Base-by-base conservation (phyloP, 2,329 filamentous ascomycete species). In the Penicillium sp. region DNA sequence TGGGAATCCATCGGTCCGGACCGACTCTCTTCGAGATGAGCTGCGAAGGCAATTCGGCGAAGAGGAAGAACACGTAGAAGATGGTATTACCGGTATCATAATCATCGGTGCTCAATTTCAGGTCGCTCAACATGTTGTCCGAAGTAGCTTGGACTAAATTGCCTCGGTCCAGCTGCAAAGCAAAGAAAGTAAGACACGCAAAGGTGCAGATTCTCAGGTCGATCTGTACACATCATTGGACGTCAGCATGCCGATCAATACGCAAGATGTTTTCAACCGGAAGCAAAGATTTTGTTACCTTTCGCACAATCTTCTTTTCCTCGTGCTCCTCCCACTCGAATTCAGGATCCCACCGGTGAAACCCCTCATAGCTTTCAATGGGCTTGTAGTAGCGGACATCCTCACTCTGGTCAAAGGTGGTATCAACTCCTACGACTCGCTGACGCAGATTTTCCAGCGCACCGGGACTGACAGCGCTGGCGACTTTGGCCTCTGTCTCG, bases 121-220 rank as follows among this genome's bases (percentile, higher is more conserved):
- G 62, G 35, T 78, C 75, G 2, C 53, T 62, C 8, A 89, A 74
- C 63, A 88, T 76, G 62, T 84, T 82, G 65, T 87, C 85, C 1
- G 82, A 83, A 28, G 84, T 71, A 3, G 84, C 85, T 62, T 85
- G 85, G 55, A 64, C 67, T 12, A 88, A 72, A 63, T 88, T 88
- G 52, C 83, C 83, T 48, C 85, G 76, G 65, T 87, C 84, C 7
- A 87, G 72, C 64, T 87, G 83, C 4, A 87, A 74, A 0, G 82
- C 82, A 56, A 87, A 85, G 69, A 87, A 87, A 68, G 85, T 85
- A 30, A 85, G 60, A 57, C 81, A 84, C 55, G 68, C 69, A 61
- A 71, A 79, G 12, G 72, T 71, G 57, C 71, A 75, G 18, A 79
- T 65, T 4, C 71, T 67, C 59, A 66, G 64, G 55, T 79, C 76